These are phyloP conservation scores for Friedmanniomyces endolithicus DNA, from an alignment of 495 filamentous ascomycete genomes.

Conservation along the genomic window DNA sequence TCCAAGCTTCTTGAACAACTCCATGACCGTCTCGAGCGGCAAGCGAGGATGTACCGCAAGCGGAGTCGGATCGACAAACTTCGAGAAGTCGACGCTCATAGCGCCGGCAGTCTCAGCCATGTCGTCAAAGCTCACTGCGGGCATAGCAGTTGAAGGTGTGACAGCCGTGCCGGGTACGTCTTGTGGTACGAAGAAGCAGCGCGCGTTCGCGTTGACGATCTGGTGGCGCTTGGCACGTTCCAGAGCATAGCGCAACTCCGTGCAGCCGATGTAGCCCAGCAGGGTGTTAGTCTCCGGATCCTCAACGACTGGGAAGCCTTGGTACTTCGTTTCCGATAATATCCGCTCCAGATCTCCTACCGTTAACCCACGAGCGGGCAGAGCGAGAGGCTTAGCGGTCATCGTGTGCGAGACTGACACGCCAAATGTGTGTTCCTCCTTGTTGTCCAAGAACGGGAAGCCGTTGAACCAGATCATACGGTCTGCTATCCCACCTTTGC, in stretches of 20 bases:
- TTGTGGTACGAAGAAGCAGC: conserved; percentile 62
- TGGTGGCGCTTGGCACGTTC: conserved; percentile 68
- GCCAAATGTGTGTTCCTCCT: conserved; percentile 95
- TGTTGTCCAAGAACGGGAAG: conserved; percentile 94
- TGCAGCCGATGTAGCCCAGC: conserved; percentile 88
- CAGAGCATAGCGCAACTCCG: conserved; percentile 86
- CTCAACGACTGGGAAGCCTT: conserved; percentile 90
- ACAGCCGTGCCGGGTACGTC: conserved; percentile 34
- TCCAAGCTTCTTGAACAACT: conserved; percentile 96
- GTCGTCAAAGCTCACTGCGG: conserved; percentile 51
- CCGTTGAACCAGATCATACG: conserved; percentile 99
- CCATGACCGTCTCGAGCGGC: conserved; percentile 94
- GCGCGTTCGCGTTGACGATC: conserved; percentile 52
- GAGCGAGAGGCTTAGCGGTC: conserved; percentile 62
- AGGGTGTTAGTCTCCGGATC: conserved; percentile 56
- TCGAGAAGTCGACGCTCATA: conserved; percentile 66
- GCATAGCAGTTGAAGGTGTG: conserved; percentile 29
- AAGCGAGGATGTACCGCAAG: conserved; percentile 83
- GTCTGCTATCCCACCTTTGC: conserved; percentile 92
- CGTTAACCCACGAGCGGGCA: conserved; percentile 64
- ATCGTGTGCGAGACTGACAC: conserved; percentile 89
- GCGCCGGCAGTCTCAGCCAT: conserved; percentile 35
- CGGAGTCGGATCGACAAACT: conserved; percentile 82
- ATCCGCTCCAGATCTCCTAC: conserved; percentile 63
- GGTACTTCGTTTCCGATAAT: conserved; percentile 70